Conservation (phyloP, 2,329 filamentous ascomycete genomes). For the Diaporthe sp. region DNA sequence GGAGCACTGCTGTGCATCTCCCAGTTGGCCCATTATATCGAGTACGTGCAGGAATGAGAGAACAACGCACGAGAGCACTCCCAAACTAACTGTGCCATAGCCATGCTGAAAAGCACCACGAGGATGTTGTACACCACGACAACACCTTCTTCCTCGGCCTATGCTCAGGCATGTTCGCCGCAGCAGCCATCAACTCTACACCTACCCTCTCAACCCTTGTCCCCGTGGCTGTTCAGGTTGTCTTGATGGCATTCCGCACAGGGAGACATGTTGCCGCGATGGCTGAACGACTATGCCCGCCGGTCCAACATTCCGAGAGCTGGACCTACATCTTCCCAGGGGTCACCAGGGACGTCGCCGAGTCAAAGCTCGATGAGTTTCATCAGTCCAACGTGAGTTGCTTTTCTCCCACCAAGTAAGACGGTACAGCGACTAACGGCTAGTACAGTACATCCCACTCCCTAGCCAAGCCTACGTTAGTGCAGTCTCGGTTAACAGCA, state of each 20-base stretch:
- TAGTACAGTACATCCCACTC: conserved; percentile 50
- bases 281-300: conserved; percentile 56
- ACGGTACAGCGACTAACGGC: background rate
- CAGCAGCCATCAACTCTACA: conserved; percentile 72
- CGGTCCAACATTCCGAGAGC: conserved; percentile 60
- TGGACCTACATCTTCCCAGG: conserved; percentile 76
- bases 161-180: conserved; percentile 77
- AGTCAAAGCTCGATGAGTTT: conserved; percentile 64
- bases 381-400: conserved; percentile 61
- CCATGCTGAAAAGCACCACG: conserved; percentile 64
- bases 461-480: conserved; percentile 65
- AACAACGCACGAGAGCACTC: background rate
- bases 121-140: conserved; percentile 60
- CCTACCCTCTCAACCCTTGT: conserved; percentile 71
- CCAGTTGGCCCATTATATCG: conserved; percentile 76
- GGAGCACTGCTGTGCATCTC: conserved; percentile 72
- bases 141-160: conserved; percentile 70
- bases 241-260: conserved; percentile 74
- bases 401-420: background rate
- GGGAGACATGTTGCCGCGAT: conserved; percentile 66
- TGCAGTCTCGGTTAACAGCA: conserved; percentile 57
- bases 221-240: conserved; percentile 70
- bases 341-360: conserved; percentile 61
- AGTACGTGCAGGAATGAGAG: conserved; percentile 55
- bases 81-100: conserved; percentile 43